Base-by-base conservation (phyloP, 2,329 filamentous ascomycete species). In the Aureobasidium vineae region DNA sequence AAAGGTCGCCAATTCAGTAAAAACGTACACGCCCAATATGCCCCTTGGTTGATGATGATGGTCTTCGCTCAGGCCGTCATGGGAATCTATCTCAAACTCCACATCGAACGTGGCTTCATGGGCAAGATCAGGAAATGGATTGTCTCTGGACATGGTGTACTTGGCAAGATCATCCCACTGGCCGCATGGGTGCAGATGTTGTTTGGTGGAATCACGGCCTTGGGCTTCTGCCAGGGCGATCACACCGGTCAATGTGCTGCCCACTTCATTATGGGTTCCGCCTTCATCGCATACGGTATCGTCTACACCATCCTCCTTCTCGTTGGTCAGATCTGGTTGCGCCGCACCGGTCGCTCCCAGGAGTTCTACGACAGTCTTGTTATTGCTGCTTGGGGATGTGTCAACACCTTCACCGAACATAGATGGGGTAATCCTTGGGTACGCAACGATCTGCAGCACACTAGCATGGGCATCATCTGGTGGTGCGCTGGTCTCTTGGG, bases 401-500 rank as follows among this genome's bases (percentile, higher is more conserved):
- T 99, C 78, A 99, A 98, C 78, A 98, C 95, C 10, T 98, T 99
- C 72, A 99, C 95, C 21, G 95, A 98, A 78, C 95, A 99, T 76
- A 87, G 90, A 63, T 99, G 95, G 95, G 95, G 95, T 65, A 83
- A 83, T 0, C 84, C 86, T 0, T 99, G 95, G 95, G 92, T 90
- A 63, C 87, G 86, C 78, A 98, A 97, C 74, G 95, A 99, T 77
- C 87, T 97, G 80, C 94, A 99, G 77, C 95, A 99, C 77, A 99
- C 95, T 0, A 91, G 90, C n/a, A 98, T 99, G 94, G 95, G 95
- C n/a, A 87, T 99, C 69, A 88, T 99, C 61, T 99, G 95, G 95
- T 99, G 94, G 94, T 90, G 88, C 72, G 94, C 95, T 8, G 95
- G 95, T 28, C 81, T 99, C 36, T 85, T 94, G 13, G 95, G 95